These are phyloP conservation scores for Wallacemonas sp. DNA, from an alignment of 208 protist genomes.

Conservation along the genomic window DNA sequence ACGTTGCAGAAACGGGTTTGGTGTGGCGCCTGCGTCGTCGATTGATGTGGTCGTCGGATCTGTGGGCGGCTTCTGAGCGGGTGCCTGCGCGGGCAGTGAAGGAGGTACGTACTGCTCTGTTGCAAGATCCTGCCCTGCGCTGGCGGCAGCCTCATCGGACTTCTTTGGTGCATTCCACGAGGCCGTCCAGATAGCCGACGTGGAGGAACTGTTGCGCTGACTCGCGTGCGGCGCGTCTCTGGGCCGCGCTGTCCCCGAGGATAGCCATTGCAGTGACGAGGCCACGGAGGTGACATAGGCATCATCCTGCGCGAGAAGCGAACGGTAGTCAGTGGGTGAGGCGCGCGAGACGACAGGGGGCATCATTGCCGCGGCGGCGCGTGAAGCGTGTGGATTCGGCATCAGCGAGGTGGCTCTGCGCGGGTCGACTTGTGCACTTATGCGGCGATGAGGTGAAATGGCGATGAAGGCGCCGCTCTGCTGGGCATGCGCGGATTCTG, in stretches of 20 bases:
- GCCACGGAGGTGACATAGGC: background rate
- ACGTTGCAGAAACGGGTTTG: constrained; percentile 21
- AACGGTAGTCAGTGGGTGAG: background rate
- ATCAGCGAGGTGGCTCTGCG: too few species aligned
- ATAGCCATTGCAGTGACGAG: background rate
- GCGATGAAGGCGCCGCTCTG: too few species aligned
- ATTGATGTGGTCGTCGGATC: background rate
- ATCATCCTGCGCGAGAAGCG: background rate
- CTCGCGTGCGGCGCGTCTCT: too few species aligned
- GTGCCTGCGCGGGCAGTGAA: too few species aligned
- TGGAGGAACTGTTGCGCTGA: too few species aligned
- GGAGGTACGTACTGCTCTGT: too few species aligned
- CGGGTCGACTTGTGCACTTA: too few species aligned
- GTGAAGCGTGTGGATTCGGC: background rate
- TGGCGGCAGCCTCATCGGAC: background rate
- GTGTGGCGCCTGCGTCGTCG: background rate
- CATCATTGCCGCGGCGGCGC: background rate
- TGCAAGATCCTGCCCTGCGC: too few species aligned
- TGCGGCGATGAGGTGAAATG: too few species aligned
- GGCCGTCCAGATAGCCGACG: background rate
- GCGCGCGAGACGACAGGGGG: background rate
- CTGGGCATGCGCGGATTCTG: too few species aligned
- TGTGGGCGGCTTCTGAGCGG: too few species aligned
- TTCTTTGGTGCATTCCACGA: background rate
- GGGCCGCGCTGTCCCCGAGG: background rate